Percentiles rank a stretch among this genome's conserved stretches.
Conservation (phyloP, 345 rosid species). For the thale cress (Arabidopsis thaliana) region TAIR10.1 NC_003074.8:4173001-4173500, state of each 20-base stretch:
- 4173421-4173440: conserved; percentile 1
- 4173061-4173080: background rate
- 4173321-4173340: conserved; percentile 96
- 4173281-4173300: conserved; percentile 90
- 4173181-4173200: conserved; percentile 43
- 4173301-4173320: conserved; percentile 84
- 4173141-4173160: conserved; percentile 88
- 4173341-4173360: conserved; percentile 48
- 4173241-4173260: conserved; percentile 14
- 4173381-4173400: conserved; percentile 22
- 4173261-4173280: conserved; percentile 99
- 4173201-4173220: conserved; percentile 24
- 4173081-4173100: conserved; percentile 14
- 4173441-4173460: conserved; percentile 8
- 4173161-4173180: conserved; percentile 94
- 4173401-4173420: conserved; percentile 1
- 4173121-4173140: conserved; percentile 54
- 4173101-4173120: conserved; percentile 10
- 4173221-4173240: conserved; percentile 2
- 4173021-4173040: conserved; percentile 47
- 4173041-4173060: background rate
- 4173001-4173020: conserved; percentile 62
- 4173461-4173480: background rate
- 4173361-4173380: conserved; percentile 5
- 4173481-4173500: conserved; percentile 94